Evolutionary conservation across 2,329 filamentous ascomycete species (phyloP).

Genomic region (Myriosclerotinia curreyana): DNA sequence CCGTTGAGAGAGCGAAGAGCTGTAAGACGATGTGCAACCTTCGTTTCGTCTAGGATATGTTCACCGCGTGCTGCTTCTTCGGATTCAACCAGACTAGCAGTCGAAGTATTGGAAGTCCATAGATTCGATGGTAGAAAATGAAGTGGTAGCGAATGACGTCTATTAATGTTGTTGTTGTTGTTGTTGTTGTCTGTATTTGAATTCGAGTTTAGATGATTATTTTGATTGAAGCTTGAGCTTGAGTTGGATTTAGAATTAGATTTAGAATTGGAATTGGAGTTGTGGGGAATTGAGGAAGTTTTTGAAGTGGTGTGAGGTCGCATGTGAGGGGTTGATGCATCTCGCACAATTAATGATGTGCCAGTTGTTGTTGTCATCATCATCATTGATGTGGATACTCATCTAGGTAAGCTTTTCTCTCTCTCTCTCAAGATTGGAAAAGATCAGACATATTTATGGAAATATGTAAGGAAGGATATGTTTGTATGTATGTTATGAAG

Average conservation of each 20-base stretch:
- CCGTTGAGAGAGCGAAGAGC: constrained; percentile 57
- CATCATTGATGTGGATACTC: constrained; percentile 17
- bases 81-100: constrained; percentile 37
- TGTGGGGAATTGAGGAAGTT: constrained; percentile 7
- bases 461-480: too few relatives aligned
- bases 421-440: too few relatives aligned
- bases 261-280: background rate
- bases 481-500: too few relatives aligned
- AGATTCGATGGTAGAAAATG: constrained; percentile 37
- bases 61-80: constrained; percentile 39
- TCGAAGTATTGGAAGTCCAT: constrained; percentile 38
- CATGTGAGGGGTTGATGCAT: constrained; percentile 18
- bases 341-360: constrained; percentile 12
- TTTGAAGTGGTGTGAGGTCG: constrained; percentile 22
- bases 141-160: constrained; percentile 38
- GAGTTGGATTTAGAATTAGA: background rate
- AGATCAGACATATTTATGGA: too few relatives aligned
- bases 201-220: constrained; percentile 2
- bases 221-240: background rate
- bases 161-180: background rate
- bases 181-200: constrained; percentile 5
- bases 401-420: too few relatives aligned
- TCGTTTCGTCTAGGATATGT: constrained; percentile 51
- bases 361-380: constrained; percentile 4
- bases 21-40: constrained; percentile 55